Base-by-base conservation (phyloP, 306 rosid genomes). In the Cicer yamashitae region DNA sequence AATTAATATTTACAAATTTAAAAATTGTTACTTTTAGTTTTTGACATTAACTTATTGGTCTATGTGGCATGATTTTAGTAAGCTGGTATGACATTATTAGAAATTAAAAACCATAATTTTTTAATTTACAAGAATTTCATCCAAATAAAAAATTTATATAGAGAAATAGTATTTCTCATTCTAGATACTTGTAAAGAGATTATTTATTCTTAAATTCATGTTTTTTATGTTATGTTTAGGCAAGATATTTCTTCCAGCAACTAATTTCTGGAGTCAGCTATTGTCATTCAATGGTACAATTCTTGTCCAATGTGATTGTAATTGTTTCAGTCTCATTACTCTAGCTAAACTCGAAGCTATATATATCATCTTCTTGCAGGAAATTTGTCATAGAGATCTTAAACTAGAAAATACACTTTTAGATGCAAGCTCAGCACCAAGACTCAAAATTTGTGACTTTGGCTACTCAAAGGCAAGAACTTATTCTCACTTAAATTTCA, bases 311-410 rank as follows among this genome's bases (percentile, higher is more conserved):
- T 20, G 68, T 57, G 22, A 59, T 60, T 30, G 38, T 40, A 40
- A 52, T 39, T 40, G 7, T 60, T 60, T 30, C 37, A n/a, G n/a
- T 67, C 22, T 4, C 41, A 25, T 43, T 14, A n/a, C 52, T 81
- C 58, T 30, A 60, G 53, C 48, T 52, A 25, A 71, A 60, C 1
- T 53, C 8, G 61, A 76, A 76, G 50, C 44, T 44, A 52, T 56
- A 1, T 56, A 1, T 30, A 30, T 30, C 5, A 37, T 62, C 57
- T 82, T 43, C 51, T 62, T 78, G 73, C 87, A 96, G 99, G 90
- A 92, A 90, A 92, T 96, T 78, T 96, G 99, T 77, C 99, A 96
- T 67, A 92, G 99, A 81, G 99, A 96, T 86, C 98, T 96, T 25
- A 96, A 96, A 89, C 87, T 96, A 66, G 99, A 96, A 83, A 96